These are phyloP conservation scores for Erigeron canadensis DNA, from an alignment of 129 eudicot species.

Conservation along the genomic window DNA sequence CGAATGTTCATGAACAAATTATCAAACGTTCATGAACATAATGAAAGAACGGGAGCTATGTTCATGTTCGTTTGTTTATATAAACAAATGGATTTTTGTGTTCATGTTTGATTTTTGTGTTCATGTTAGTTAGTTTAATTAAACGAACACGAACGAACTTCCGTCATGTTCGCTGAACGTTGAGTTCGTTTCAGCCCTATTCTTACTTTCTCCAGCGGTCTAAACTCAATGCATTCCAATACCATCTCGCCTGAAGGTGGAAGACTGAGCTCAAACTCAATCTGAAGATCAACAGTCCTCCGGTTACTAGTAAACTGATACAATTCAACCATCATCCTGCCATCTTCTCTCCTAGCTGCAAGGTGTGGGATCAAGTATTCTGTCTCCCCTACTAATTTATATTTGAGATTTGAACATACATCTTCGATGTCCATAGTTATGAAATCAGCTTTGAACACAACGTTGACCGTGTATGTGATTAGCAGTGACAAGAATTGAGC, in stretches of 20 bases:
- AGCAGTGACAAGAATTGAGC: slow-evolving; percentile 4
- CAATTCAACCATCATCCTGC: background rate
- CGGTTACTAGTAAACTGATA: background rate
- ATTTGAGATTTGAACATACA: background rate
- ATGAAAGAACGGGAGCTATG: no score
- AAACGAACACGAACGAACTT: no score
- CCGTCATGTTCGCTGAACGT: no score
- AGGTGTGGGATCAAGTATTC: background rate
- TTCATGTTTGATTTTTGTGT: no score
- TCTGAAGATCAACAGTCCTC: background rate
- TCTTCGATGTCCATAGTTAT: background rate
- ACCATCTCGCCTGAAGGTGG: background rate
- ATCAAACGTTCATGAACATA: no score
- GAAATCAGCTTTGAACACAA: background rate
- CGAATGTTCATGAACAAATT: no score
- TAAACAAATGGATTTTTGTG: no score
- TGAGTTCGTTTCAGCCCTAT: no score
- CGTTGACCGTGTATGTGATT: background rate
- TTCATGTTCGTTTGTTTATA: no score
- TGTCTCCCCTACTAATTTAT: background rate
- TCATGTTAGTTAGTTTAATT: no score
- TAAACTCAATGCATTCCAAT: background rate
- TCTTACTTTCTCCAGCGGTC: background rate
- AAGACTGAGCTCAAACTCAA: background rate
- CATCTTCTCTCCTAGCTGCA: background rate